Base-by-base conservation (phyloP, 1,284 basidiomycete genomes). In the Pseudozyma hubeiensis region DNA sequence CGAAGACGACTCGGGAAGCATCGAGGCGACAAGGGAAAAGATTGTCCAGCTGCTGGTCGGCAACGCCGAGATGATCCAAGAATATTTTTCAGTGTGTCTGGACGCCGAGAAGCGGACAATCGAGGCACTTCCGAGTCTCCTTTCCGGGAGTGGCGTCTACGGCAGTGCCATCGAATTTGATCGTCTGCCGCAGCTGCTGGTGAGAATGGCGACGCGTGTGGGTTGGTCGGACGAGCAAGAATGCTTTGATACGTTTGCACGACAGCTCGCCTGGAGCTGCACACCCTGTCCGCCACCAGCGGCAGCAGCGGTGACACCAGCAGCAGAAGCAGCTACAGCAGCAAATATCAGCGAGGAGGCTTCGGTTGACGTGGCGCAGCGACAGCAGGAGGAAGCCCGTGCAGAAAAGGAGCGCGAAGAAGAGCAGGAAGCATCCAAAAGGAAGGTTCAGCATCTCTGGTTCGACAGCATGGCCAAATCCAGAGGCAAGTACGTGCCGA, bases 241-340 rank as follows among this genome's bases (percentile, higher is more conserved):
- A 61, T 99, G 96, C 83, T 98, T 99, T 81, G 88, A 89, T 17
- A 88, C 89, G 0, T 91, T 99, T 80, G 87, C 97, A 24, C 90
- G 90, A 33, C 96, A 99, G 85, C 87, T 99, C 1, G 94, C 79
- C 0, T 66, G 44, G 39, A 70, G 68, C 33, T 83, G 64, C 63
- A 54, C 55, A 19, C 56, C 64, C 50, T 50, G 87, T 64, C 91
- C 89, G 77, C 57, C 51, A 4, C 53, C 56, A 14, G 40, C 51
- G 6, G n/a, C 47, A 11, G 35, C 53, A n/a, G 7, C 19, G 5
- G 13, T 19, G 24, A 14, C 33, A 29, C 8, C 43, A 33, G 24
- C 47, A n/a, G 19, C 30, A 16, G 33, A 34, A 30, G 17, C 53
- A 8, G 17, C 8, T 0, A 30, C 24, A 16, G 24, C 24, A 24